These are phyloP conservation scores for Heterobasidion irregulare DNA, from an alignment of 1,284 basidiomycete genomes.

Conservation along the genomic window DNA sequence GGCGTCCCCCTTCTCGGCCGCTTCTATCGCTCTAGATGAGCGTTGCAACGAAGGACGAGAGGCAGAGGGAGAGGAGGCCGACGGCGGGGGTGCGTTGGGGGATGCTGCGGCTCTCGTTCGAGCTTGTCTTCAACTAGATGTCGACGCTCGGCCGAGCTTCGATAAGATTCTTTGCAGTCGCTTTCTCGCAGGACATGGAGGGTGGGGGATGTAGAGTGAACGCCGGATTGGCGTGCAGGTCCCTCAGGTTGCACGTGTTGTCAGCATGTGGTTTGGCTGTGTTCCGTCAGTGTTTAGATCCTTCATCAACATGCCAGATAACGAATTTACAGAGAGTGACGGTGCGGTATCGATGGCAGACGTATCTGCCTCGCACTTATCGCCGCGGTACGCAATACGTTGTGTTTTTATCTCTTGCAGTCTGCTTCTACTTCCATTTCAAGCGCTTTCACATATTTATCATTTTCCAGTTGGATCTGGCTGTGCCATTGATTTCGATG, in stretches of 20 bases:
- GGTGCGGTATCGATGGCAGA: background rate
- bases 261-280: background rate
- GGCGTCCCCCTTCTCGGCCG: slow-evolving; percentile 62
- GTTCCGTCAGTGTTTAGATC: background rate
- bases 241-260: background rate
- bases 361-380: background rate
- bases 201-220: slow-evolving; percentile 38
- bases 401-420: background rate
- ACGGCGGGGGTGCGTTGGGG: slow-evolving; percentile 74
- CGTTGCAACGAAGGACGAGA: slow-evolving; percentile 67
- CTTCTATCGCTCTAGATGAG: slow-evolving; percentile 68
- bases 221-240: background rate
- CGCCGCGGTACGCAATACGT: background rate
- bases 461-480: background rate
- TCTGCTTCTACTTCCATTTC: background rate
- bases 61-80: slow-evolving; percentile 59
- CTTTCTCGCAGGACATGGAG: slow-evolving; percentile 65
- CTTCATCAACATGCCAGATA: background rate
- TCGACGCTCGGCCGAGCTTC: slow-evolving; percentile 71
- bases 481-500: background rate
- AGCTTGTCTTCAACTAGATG: slow-evolving; percentile 72
- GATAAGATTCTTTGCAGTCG: slow-evolving; percentile 70
- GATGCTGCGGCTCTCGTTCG: slow-evolving; percentile 77
- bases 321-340: background rate
- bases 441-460: background rate